phyloP scores from a whole-genome alignment of 2,329 filamentous ascomycete genomes.

The Colletotrichum lentis region DNA sequence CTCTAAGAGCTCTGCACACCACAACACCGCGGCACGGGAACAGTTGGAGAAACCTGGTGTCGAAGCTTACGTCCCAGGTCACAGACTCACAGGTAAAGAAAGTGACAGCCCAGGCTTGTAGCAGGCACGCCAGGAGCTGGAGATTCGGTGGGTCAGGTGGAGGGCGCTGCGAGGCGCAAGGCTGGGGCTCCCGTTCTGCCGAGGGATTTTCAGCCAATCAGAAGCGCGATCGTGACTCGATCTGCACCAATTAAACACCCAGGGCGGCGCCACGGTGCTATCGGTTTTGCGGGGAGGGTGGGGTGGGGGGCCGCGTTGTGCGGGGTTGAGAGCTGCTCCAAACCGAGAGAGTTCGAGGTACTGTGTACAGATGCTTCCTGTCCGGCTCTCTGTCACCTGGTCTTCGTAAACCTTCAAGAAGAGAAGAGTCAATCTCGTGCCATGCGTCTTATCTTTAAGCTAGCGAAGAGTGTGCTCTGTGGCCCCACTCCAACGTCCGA shows the following conservation, averaged over 20 bases:
- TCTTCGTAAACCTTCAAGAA: background rate
- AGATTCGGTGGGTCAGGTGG: slow-evolving; percentile 27
- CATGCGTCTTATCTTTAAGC: background rate
- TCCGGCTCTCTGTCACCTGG: background rate
- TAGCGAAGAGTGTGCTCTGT: too few relatives aligned
- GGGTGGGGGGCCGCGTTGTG: slow-evolving; percentile 13
- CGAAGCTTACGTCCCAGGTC: slow-evolving; percentile 16
- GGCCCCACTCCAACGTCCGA: too few relatives aligned
- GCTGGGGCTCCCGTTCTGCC: slow-evolving; percentile 10
- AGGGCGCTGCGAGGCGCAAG: slow-evolving; percentile 11
- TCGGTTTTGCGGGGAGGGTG: slow-evolving; percentile 17
- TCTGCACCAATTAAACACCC: slow-evolving; percentile 27
- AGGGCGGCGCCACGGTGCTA: slow-evolving; percentile 24
- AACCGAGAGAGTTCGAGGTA: background rate
- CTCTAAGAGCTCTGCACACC: background rate
- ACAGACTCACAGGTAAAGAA: slow-evolving; percentile 27
- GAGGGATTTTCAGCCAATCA: background rate
- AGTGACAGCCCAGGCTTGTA: background rate
- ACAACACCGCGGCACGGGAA: slow-evolving; percentile 10
- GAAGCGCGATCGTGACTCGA: background rate
- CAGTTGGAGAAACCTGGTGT: slow-evolving; percentile 35
- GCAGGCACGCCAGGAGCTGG: slow-evolving; percentile 20
- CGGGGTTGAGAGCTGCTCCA: slow-evolving; percentile 17
- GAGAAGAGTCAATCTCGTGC: background rate
- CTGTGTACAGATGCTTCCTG: background rate